phyloP scores from a whole-genome alignment of 2,329 filamentous ascomycete species.

The Diaporthe australafricana region DNA sequence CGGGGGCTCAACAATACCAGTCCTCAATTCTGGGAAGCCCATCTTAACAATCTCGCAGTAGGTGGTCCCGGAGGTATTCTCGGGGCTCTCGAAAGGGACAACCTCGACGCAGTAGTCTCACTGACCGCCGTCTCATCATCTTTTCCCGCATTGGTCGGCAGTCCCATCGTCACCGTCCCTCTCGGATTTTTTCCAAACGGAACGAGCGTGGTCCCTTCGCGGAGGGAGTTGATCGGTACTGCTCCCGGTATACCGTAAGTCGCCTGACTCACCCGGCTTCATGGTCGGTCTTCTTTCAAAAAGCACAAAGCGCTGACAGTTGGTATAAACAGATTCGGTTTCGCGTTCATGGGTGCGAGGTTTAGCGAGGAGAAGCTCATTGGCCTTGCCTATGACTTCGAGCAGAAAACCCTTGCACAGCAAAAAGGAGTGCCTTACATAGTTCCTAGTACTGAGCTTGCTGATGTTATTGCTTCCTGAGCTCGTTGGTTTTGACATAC shows the following conservation, averaged over 20 bases:
- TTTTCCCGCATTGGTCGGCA: conserved; percentile 32
- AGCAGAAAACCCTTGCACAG: conserved; percentile 63
- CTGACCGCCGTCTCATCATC: conserved; percentile 26
- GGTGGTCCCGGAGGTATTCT: conserved; percentile 71
- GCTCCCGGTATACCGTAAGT: conserved; percentile 28
- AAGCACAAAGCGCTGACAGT: neutral
- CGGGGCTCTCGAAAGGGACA: conserved; percentile 48
- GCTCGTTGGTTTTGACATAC: neutral
- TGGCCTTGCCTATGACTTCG: conserved; percentile 75
- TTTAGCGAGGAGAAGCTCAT: conserved; percentile 72
- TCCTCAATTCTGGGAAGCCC: conserved; percentile 66
- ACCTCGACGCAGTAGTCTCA: conserved; percentile 36
- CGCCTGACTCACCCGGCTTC: too few relatives aligned
- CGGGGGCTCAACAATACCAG: conserved; percentile 67
- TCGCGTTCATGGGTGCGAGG: conserved; percentile 69
- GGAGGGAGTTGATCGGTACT: conserved; percentile 11
- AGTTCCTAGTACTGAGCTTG: conserved; percentile 47
- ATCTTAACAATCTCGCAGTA: conserved; percentile 64
- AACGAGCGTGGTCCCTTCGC: conserved; percentile 10
- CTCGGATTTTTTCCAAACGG: conserved; percentile 10
- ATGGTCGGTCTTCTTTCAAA: too few relatives aligned
- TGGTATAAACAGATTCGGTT: conserved; percentile 57
- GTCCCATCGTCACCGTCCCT: conserved; percentile 33
- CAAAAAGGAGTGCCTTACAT: conserved; percentile 45
- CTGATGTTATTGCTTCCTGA: conserved; percentile 37